Evolutionary conservation across 2,329 filamentous ascomycete genomes (phyloP), one percentile per base, ranked within the genome.

Genomic region (Cladosporium velox): DNA sequence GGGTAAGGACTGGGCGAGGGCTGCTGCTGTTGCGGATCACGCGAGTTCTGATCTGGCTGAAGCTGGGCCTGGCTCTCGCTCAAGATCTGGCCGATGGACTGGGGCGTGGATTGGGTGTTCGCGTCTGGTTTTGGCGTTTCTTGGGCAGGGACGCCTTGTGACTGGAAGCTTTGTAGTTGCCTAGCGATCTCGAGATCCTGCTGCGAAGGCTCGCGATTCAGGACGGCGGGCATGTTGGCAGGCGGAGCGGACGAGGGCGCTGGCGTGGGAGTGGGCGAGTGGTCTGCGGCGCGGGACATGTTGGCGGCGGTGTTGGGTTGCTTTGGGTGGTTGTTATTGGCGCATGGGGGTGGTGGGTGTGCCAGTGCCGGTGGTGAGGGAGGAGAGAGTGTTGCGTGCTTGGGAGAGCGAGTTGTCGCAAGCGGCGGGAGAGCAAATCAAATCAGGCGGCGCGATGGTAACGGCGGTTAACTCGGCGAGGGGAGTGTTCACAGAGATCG

Each of bases 141-240:
- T 34, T 67, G 64, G 10, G 67, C 62, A 41, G 74, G 69, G 21
- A 69, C 69, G 58, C 71, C 70, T 69, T 82, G 79, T 11, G 80
- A 79, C 67, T 83, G 81, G 65, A 80, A 81, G 47, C 84, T 76
- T n/a, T 66, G 64, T 30, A 84, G 78, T 68, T 81, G 80, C 68
- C 80, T 78, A 14, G 83, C 83, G 72, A 81, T 78, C 71, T 84
- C 82, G 30, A 84, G 75, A 69, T 84, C 82, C 74, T 84, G 79
- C 69, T 79, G 79, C 64, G 82, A 83, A 4, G 79, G 79, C 65
- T 82, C 77, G 49, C 79, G 72, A 26, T 79, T 77, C n/a, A 80
- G 65, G 18, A 77, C 74, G 62, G 79, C 77, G 14, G 55, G 64
- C 55, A 66, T 57, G 28, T 57, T 57, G 35, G 64, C 57, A 7